Percentiles rank a stretch among this genome's conserved stretches.
These are phyloP conservation scores for Gossypium davidsonii DNA, from an alignment of 441 rosid species.

Conservation along the genomic window DNA sequence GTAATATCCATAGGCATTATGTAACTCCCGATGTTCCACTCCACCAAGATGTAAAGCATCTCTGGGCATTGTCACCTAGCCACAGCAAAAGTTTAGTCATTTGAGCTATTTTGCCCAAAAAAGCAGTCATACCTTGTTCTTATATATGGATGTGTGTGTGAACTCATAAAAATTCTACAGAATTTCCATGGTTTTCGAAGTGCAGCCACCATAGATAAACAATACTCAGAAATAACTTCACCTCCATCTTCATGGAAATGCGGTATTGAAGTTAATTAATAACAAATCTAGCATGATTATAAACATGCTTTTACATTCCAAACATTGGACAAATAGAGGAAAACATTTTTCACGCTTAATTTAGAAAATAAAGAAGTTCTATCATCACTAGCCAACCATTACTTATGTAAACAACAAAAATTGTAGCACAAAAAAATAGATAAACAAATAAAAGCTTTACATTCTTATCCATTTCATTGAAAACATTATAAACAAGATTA, in stretches of 20 bases:
- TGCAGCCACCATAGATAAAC: neutral
- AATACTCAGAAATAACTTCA: neutral
- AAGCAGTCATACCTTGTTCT: too few species aligned
- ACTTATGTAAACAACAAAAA: neutral
- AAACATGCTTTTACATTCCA: neutral
- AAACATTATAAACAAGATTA: neutral
- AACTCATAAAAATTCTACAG: neutral
- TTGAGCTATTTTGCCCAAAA: neutral
- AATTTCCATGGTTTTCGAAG: neutral
- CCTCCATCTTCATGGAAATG: neutral
- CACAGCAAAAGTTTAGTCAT: conserved; percentile 20
- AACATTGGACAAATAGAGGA: neutral
- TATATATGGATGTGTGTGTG: too few species aligned
- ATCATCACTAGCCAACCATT: neutral
- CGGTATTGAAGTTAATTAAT: neutral
- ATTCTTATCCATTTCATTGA: neutral
- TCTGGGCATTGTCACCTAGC: conserved; percentile 91
- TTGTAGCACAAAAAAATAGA: neutral
- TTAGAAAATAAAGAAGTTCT: neutral
- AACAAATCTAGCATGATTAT: neutral
- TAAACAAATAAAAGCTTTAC: neutral
- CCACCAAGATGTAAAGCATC: conserved; percentile 86
- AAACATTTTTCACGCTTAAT: neutral
- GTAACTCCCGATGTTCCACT: conserved; percentile 87
- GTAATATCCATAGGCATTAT: conserved; percentile 87